Base-by-base conservation (phyloP, 2,329 filamentous ascomycete genomes). In the Fusarium udum region DNA sequence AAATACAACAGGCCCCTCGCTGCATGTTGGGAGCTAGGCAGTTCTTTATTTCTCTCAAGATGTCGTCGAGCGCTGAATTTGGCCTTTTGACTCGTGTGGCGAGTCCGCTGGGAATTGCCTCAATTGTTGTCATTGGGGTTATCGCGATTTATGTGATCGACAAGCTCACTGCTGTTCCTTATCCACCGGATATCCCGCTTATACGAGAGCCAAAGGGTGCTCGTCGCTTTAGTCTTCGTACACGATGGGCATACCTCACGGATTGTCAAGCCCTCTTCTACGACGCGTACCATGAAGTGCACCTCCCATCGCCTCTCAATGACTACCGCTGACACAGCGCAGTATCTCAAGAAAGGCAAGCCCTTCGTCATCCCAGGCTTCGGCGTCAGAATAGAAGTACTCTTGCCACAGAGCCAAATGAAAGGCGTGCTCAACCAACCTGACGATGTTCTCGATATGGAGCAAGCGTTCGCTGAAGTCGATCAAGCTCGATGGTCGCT, bases 291-390 rank as follows among this genome's bases (percentile, higher is more conserved):
- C 69, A 80, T 37, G 69, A 79, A 4, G 80, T 81, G 28, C 28
- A 59, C 14, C 8, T 18, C 18, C 10, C 9, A 5, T n/a, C 31
- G 3, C 24, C 2, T 22, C 1, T 12, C 4, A 10, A 20, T 31
- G 4, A 13, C 34, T 5, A 40, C 1, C 8, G 10, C 22, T 55
- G 18, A 36, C 37, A 4, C 8, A 24, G 40, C 4, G 2, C 14
- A 86, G 83, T 85, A 85, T 64, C 76, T 79, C 31, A 85, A 85
- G 52, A 79, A 80, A 22, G 83, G 83, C n/a, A 79, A 79, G 39
- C 75, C 83, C 0, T 84, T 85, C 6, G 75, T 86, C 4, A 61
- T 85, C 12, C 84, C 84, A 0, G 82, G 82, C 10, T 75, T 84
- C 12, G 82, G 81, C 6, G 78, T 82, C 36, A 80, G 81, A 28